These are phyloP conservation scores for Dryas drummondii DNA, from an alignment of 306 rosid species.

Conservation along the genomic window DNA sequence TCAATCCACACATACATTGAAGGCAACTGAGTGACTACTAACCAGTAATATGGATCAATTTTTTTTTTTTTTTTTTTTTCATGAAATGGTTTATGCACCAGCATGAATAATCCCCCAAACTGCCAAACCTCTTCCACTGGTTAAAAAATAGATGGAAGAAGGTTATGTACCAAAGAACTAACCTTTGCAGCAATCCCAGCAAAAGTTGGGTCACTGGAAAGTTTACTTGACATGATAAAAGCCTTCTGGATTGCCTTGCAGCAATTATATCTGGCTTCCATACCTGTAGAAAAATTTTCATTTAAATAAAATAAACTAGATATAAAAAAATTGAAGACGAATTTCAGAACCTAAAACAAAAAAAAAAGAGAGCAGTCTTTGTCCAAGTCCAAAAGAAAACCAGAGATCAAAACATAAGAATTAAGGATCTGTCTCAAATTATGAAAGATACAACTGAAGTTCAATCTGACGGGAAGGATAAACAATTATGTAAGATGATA, in stretches of 20 bases:
- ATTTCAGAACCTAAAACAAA: not conserved
- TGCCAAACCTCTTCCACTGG: not conserved
- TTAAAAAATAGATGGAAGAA: not conserved
- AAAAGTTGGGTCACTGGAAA: slow-evolving; percentile 51
- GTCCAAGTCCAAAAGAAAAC: not conserved
- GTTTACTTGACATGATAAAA: slow-evolving; percentile 49
- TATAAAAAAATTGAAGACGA: slow-evolving; percentile 4
- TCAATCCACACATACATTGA: not conserved
- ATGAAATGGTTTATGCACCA: not conserved
- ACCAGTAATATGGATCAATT: not conserved
- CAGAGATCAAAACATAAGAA: slow-evolving; percentile 1
- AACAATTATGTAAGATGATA: not conserved
- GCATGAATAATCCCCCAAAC: not conserved
- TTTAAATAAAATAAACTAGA: not conserved
- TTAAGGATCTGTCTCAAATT: not conserved
- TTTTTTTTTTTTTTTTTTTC: not conserved
- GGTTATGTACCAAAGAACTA: slow-evolving; percentile 13
- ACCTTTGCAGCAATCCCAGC: slow-evolving; percentile 67
- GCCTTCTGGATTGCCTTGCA: slow-evolving; percentile 66
- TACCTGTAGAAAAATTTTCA: slow-evolving; percentile 49
- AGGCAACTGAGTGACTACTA: not conserved
- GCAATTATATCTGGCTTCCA: slow-evolving; percentile 87
- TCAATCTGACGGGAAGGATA: not conserved
- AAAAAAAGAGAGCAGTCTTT: not conserved
- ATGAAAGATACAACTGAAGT: not conserved